Evolutionary conservation across 768 basidiomycete genomes (phyloP).

Genomic region (Fomitopsis serialis): DNA sequence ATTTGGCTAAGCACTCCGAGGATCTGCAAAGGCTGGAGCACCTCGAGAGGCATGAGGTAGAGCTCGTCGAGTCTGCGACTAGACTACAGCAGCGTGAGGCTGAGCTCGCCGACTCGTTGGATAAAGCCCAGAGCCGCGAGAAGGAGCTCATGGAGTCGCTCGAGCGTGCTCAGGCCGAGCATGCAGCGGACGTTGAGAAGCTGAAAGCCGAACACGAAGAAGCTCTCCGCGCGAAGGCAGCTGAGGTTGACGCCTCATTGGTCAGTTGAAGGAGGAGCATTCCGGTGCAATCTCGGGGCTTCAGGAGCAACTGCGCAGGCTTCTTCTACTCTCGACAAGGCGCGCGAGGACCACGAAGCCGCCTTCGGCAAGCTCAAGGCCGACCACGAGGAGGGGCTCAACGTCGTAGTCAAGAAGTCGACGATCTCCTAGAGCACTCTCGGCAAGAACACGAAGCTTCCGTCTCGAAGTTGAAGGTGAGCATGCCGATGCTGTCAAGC

Average conservation of each 20-base stretch:
- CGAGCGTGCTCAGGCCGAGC: conserved; percentile 44
- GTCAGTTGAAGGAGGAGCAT: conserved; percentile 40
- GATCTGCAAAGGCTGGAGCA: conserved; percentile 39
- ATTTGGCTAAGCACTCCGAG: conserved; percentile 28
- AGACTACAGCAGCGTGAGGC: conserved; percentile 50
- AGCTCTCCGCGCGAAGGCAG: conserved; percentile 34
- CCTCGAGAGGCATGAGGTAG: conserved; percentile 49
- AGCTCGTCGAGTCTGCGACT: conserved; percentile 45
- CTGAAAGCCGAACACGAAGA: conserved; percentile 43
- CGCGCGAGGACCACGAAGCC: conserved; percentile 52
- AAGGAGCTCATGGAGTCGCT: conserved; percentile 45
- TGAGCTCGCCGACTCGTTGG: conserved; percentile 47
- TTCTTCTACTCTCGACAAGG: conserved; percentile 24
- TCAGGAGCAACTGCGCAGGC: conserved; percentile 26
- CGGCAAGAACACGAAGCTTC: conserved; percentile 49
- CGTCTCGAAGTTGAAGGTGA: conserved; percentile 55
- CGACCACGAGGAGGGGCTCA: conserved; percentile 36
- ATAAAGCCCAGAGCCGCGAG: conserved; percentile 54
- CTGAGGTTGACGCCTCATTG: conserved; percentile 37
- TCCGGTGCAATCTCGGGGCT: conserved; percentile 38
- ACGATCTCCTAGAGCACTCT: conserved; percentile 42
- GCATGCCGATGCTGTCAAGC: conserved; percentile 51
- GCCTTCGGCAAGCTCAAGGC: conserved; percentile 49
- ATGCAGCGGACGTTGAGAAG: conserved; percentile 42
- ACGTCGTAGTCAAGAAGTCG: conserved; percentile 50